Conservation (phyloP, 2,329 filamentous ascomycete species). For the Penicillium sp. region DNA sequence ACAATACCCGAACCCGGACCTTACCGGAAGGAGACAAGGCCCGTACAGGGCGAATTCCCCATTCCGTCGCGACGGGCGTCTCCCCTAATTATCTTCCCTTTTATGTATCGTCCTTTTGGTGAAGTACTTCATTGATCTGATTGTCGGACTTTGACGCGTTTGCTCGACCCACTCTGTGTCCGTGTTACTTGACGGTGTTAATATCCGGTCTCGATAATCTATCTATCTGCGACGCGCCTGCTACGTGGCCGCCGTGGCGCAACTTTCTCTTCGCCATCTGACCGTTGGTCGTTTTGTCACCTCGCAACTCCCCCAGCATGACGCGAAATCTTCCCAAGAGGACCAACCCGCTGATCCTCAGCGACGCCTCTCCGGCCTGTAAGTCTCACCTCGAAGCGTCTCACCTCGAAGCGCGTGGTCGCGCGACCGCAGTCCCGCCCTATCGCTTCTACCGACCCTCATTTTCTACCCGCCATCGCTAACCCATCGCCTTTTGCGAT, state of each 20-base stretch:
- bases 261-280: constrained; percentile 22
- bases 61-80: constrained; percentile 19
- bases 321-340: constrained; percentile 45
- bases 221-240: constrained; percentile 36
- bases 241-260: constrained; percentile 43
- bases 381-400: constrained; percentile 26
- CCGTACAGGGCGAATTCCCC: constrained; percentile 8
- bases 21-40: constrained; percentile 23
- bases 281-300: constrained; percentile 8
- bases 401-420: constrained; percentile 7
- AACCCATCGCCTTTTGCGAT: constrained; percentile 6
- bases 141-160: constrained; percentile 1
- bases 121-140: neutral
- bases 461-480: constrained; percentile 10
- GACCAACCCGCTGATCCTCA: constrained; percentile 45
- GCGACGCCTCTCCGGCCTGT: constrained; percentile 44
- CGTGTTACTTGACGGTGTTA: constrained; percentile 15
- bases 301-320: constrained; percentile 26
- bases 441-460: constrained; percentile 6
- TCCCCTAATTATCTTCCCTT: constrained; percentile 22
- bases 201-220: constrained; percentile 16
- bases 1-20: constrained; percentile 18
- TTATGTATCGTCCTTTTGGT: constrained; percentile 10
- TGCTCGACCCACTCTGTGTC: constrained; percentile 1
- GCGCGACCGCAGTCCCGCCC: constrained; percentile 6